Percentiles rank a stretch among this genome's conserved stretches.
Evolutionary conservation across 257 asterid species (phyloP).

Genomic region (Solanum raphanifolium): DNA sequence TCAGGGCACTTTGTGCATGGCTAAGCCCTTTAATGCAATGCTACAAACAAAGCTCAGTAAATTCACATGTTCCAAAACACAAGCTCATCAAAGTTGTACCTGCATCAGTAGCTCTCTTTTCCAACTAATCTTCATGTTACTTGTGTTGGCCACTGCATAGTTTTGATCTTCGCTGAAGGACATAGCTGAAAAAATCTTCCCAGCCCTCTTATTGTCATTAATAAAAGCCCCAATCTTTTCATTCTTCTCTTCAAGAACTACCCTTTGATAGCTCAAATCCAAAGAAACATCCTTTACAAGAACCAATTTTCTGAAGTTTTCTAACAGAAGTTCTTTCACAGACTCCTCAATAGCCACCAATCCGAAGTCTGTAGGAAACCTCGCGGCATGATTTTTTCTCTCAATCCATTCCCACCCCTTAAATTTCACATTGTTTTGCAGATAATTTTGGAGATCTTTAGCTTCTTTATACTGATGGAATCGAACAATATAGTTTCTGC

Average conservation of each 20-base stretch:
- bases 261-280: constrained; percentile 80
- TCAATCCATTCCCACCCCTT: constrained; percentile 90
- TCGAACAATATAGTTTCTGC: constrained; percentile 61
- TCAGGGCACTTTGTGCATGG: not conserved
- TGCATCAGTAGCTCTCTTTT: constrained; percentile 73
- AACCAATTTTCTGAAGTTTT: constrained; percentile 58
- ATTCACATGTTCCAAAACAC: not conserved
- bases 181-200: constrained; percentile 87
- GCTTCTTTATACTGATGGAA: constrained; percentile 48
- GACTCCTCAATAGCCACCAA: constrained; percentile 61
- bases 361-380: constrained; percentile 86
- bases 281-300: constrained; percentile 75
- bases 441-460: constrained; percentile 48
- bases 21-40: not conserved
- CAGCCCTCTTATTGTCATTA: constrained; percentile 77
- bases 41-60: not conserved
- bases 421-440: constrained; percentile 43
- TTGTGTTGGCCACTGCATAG: constrained; percentile 15
- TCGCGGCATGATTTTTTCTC: constrained; percentile 70
- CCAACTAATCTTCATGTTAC: constrained; percentile 34
- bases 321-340: constrained; percentile 33
- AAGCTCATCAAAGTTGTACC: constrained; percentile 23
- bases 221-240: constrained; percentile 40
- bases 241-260: constrained; percentile 35
- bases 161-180: constrained; percentile 46